Percentiles rank a stretch among this genome's conserved stretches.
These are phyloP conservation scores for Alternaria burnsii DNA, from an alignment of 2,329 filamentous ascomycete species.

Conservation along the genomic window DNA sequence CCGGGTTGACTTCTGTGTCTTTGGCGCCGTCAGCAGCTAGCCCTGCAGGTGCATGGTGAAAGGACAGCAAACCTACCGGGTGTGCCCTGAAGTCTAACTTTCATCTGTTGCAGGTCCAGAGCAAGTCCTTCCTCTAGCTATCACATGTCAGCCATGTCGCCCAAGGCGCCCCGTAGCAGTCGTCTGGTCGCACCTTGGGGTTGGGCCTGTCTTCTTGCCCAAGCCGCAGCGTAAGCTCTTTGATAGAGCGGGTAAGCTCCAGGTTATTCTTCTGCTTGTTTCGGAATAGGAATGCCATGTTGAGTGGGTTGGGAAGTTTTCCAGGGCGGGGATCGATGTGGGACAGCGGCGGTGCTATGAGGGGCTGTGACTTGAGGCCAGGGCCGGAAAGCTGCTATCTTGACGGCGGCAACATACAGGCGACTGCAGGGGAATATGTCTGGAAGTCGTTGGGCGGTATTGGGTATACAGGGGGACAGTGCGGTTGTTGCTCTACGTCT, in stretches of 20 bases:
- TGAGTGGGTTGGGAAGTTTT: slow-evolving; percentile 27
- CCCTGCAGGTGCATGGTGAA: neutral
- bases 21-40: slow-evolving; percentile 28
- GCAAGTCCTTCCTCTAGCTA: slow-evolving; percentile 87
- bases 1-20: slow-evolving; percentile 87
- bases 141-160: slow-evolving; percentile 28
- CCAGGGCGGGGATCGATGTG: slow-evolving; percentile 26
- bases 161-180: slow-evolving; percentile 3
- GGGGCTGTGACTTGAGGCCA: slow-evolving; percentile 38
- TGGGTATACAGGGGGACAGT: slow-evolving; percentile 20
- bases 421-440: slow-evolving; percentile 20
- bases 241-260: slow-evolving; percentile 69
- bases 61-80: slow-evolving; percentile 67
- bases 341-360: slow-evolving; percentile 26
- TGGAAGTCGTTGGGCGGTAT: slow-evolving; percentile 14
- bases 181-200: slow-evolving; percentile 60
- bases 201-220: slow-evolving; percentile 63
- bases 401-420: slow-evolving; percentile 42
- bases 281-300: slow-evolving; percentile 76
- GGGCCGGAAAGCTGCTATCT: slow-evolving; percentile 45
- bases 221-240: slow-evolving; percentile 69
- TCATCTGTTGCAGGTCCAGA: slow-evolving; percentile 88
- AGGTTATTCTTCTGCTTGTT: slow-evolving; percentile 68
- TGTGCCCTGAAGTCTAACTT: slow-evolving; percentile 89
- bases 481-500: slow-evolving; percentile 35